Evolutionary conservation across 2,329 filamentous ascomycete species (phyloP).

Genomic region (Nannizziopsis arthrosporioides): DNA sequence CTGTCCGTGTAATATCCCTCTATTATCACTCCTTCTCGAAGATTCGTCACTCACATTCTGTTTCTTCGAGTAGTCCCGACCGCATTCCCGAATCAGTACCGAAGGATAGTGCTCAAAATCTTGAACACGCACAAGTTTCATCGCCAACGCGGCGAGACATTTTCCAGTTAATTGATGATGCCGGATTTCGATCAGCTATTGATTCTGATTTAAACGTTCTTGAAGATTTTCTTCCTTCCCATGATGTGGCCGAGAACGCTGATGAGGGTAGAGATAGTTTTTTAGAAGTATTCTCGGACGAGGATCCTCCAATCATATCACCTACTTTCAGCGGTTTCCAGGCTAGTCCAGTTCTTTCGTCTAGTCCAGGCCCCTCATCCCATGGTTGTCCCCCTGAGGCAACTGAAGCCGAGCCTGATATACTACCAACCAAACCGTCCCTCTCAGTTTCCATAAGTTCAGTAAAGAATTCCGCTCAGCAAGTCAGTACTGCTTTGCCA

Average conservation of each 20-base stretch:
- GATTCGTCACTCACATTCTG: conserved; percentile 12
- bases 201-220: conserved; percentile 27
- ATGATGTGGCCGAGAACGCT: not conserved
- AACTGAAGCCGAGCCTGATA: not conserved
- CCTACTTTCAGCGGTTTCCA: conserved; percentile 13
- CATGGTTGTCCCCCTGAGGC: not conserved
- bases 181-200: conserved; percentile 38
- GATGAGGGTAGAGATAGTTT: conserved; percentile 2
- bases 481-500: not conserved
- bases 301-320: conserved; percentile 10
- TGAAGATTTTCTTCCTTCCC: not conserved
- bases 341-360: conserved; percentile 14
- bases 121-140: conserved; percentile 20
- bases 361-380: not conserved
- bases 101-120: conserved; percentile 4
- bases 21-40: conserved; percentile 8
- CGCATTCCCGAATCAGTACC: conserved; percentile 7
- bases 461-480: conserved; percentile 7
- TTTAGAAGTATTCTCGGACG: not conserved
- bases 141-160: conserved; percentile 32
- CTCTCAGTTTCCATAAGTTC: not conserved
- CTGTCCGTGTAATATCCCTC: conserved; percentile 28
- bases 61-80: conserved; percentile 9
- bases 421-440: not conserved
- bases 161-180: conserved; percentile 37